Conservation (phyloP, 1,284 basidiomycete species). For the Phellopilus nigrolimitatus region DNA sequence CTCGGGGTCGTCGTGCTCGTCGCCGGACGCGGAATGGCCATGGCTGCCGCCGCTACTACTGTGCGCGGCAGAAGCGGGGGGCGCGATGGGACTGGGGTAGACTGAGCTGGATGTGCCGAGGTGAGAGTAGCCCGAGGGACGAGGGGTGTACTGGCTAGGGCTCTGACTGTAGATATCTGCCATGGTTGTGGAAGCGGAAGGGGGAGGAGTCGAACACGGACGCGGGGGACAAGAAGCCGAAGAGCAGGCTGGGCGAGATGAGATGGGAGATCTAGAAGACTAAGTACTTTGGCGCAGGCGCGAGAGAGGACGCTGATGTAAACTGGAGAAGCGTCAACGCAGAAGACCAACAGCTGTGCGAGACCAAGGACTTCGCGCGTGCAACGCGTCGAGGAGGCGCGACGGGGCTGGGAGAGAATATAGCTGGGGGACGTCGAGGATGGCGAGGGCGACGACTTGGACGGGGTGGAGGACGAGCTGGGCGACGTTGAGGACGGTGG, state of each 20-base stretch:
- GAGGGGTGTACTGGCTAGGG: slow-evolving; percentile 20
- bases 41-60: slow-evolving; percentile 14
- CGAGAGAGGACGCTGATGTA: slow-evolving; percentile 3
- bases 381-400: slow-evolving; percentile 24
- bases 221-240: slow-evolving; percentile 28
- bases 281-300: slow-evolving; percentile 10
- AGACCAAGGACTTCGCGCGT: neutral
- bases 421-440: slow-evolving; percentile 67
- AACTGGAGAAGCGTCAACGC: neutral
- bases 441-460: slow-evolving; percentile 36
- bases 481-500: slow-evolving; percentile 61
- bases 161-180: slow-evolving; percentile 16
- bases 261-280: slow-evolving; percentile 12
- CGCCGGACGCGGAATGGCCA: slow-evolving; percentile 14
- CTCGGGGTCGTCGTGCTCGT: slow-evolving; percentile 25
- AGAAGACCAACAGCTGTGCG: too few species aligned
- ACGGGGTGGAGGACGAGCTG: slow-evolving; percentile 48
- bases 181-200: slow-evolving; percentile 16
- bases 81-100: slow-evolving; percentile 12
- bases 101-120: slow-evolving; percentile 39
- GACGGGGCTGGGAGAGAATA: slow-evolving; percentile 38
- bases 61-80: slow-evolving; percentile 10
- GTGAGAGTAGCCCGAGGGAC: slow-evolving; percentile 34
- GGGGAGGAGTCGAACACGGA: slow-evolving; percentile 17
- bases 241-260: slow-evolving; percentile 22